A percentile compares a stretch with the other conserved stretches of the same genome.
Conservation (phyloP, 495 filamentous ascomycete species). For the Hyaloscypha hepaticicola region DNA sequence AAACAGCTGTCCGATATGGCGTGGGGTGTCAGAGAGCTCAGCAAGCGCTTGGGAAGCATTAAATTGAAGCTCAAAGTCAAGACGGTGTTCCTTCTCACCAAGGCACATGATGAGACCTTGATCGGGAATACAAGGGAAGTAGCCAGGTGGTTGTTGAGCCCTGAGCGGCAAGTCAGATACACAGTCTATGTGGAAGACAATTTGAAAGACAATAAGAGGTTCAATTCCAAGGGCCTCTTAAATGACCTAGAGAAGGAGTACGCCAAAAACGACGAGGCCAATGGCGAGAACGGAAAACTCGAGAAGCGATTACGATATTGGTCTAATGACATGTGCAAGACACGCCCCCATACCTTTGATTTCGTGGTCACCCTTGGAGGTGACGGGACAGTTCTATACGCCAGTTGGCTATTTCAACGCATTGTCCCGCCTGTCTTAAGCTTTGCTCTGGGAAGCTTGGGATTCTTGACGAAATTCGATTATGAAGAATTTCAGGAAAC, state of each 20-base stretch:
- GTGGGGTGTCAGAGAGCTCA: constrained; percentile 87
- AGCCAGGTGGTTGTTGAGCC: constrained; percentile 80
- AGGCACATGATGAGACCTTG: constrained; percentile 80
- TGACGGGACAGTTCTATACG: constrained; percentile 93
- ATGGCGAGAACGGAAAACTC: constrained; percentile 5
- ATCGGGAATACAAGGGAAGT: constrained; percentile 76
- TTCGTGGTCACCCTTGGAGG: constrained; percentile 94
- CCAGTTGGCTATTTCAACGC: constrained; percentile 96
- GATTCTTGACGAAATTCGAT: constrained; percentile 96
- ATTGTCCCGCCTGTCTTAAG: constrained; percentile 91
- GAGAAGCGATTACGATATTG: constrained; percentile 69
- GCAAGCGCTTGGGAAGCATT: constrained; percentile 78
- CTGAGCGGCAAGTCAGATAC: constrained; percentile 65
- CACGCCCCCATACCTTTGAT: constrained; percentile 84
- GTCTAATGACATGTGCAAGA: constrained; percentile 72
- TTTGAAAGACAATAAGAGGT: constrained; percentile 64
- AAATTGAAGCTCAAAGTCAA: constrained; percentile 75
- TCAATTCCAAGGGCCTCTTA: constrained; percentile 52
- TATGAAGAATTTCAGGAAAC: constrained; percentile 71
- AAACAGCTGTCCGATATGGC: constrained; percentile 94
- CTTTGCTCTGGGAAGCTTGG: constrained; percentile 87
- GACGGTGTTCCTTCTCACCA: constrained; percentile 85
- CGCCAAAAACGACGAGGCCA: neutral
- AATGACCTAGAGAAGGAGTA: constrained; percentile 27
- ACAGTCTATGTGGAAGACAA: constrained; percentile 80